A percentile compares a stretch with the other conserved stretches of the same genome.
These are phyloP conservation scores for Suillus spraguei DNA, from an alignment of 768 basidiomycete species.

Conservation along the genomic window DNA sequence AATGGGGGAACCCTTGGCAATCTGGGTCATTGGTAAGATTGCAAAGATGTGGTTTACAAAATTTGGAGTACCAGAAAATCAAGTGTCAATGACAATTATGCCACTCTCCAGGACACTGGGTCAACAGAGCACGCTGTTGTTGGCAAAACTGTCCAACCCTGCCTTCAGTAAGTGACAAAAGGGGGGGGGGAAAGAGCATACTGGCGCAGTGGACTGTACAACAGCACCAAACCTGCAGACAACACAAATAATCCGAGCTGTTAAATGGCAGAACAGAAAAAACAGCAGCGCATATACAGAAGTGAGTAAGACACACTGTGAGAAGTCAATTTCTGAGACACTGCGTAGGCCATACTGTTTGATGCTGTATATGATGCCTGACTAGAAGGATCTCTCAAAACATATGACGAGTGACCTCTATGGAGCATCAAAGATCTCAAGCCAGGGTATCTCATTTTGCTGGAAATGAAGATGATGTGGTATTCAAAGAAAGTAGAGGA, in stretches of 20 bases:
- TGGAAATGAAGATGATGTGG: too few species aligned
- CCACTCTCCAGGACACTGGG: neutral
- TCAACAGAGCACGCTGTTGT: rapidly evolving
- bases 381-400: neutral
- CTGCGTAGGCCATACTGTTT: neutral
- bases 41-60: neutral
- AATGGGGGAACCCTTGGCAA: rapidly evolving
- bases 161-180: neutral
- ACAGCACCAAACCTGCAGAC: neutral
- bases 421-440: neutral
- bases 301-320: neutral
- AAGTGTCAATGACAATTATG: neutral
- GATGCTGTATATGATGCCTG: neutral
- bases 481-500: too few species aligned
- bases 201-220: too few species aligned
- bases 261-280: neutral
- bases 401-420: neutral
- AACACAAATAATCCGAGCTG: neutral
- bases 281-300: neutral
- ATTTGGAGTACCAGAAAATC: neutral
- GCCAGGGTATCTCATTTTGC: neutral
- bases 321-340: too few species aligned
- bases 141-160: neutral
- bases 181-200: too few species aligned
- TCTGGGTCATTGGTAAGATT: neutral